Evolutionary conservation across 345 rosid species (phyloP), one percentile per base, ranked within the genome.

Genomic region (Hibiscus syriacus): DNA sequence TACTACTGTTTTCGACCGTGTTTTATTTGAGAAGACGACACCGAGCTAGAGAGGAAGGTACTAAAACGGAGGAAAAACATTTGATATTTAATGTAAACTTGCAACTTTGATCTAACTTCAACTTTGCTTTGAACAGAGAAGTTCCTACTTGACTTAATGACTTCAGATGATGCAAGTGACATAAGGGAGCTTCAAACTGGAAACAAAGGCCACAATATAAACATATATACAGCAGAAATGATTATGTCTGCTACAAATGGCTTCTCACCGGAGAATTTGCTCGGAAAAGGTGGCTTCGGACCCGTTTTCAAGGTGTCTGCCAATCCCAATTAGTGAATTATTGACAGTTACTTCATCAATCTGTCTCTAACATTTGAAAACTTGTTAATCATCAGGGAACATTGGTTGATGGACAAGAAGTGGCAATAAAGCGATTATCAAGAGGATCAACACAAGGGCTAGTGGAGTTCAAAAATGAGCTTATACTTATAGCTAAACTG

Each of bases 341-440:
- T 29, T 29, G 32, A 29, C 3, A 29, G 0, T 29, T 1, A 5
- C 4, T 29, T 29, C 32, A 29, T 29, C 3, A 2, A 2, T 29
- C 3, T 2, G 32, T 29, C 36, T 41, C 46, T 12, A 57, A n/a
- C 23, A 17, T 19, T 59, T 5, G 19, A 57, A n/a, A 57, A 30
- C 64, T 34, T 20, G 26, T 11, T 59, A n/a, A 57, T 30, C 6
- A 29, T n/a, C 5, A 34, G 64, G 43, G 64, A 5, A 59, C 27
- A 59, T 59, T 59, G 45, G 16, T 16, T 8, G 26, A 59, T 59
- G 64, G 64, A 4, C 64, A 7, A 34, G 45, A 59, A 59, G 26
- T 34, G 9, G 64, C 64, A 34, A 59, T 59, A 32, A 59, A 59
- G 64, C 32, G 64, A 59, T 59, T 59, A 59, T 32, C 64, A 34